phyloP scores from a whole-genome alignment of 352 stramenopile genomes.

The Globisporangium lucens region DNA sequence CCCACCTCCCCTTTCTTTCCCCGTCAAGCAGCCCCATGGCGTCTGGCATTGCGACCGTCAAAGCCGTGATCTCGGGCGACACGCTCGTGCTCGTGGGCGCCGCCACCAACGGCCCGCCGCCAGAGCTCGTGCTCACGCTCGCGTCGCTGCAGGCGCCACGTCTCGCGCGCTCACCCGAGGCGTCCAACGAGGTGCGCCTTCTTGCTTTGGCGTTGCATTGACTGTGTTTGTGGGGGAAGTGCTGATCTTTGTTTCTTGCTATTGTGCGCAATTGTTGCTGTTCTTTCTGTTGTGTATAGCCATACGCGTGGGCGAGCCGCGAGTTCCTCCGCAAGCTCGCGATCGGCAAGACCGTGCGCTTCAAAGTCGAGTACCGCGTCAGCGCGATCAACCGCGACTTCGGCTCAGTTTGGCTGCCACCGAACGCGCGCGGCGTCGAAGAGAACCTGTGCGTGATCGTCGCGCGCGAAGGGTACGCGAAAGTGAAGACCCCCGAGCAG shows the following conservation, averaged over 20 bases:
- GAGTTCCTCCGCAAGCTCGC: conserved; percentile 95
- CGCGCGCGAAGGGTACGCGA: conserved; percentile 75
- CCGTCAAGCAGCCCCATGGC: conserved; percentile 39
- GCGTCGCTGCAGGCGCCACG: conserved; percentile 93
- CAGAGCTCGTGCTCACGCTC: conserved; percentile 96
- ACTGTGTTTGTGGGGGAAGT: background rate
- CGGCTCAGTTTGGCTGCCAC: conserved; percentile 72
- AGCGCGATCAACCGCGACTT: conserved; percentile 80
- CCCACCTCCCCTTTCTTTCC: background rate
- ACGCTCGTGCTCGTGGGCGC: conserved; percentile 95
- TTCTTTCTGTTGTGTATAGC: conserved; percentile 49
- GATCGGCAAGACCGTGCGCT: conserved; percentile 96
- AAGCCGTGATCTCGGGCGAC: conserved; percentile 97
- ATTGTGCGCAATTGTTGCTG: background rate
- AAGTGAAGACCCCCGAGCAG: conserved; percentile 76
- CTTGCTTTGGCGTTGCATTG: background rate
- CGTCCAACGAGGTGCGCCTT: conserved; percentile 47
- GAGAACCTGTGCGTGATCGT: conserved; percentile 87
- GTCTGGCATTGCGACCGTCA: conserved; percentile 92
- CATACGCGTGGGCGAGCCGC: conserved; percentile 93
- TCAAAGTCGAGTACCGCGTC: conserved; percentile 93
- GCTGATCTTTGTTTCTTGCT: too few relatives aligned
- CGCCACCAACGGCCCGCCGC: conserved; percentile 76
- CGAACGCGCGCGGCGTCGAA: conserved; percentile 55
- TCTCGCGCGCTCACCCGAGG: conserved; percentile 70